A percentile compares a stretch with the other conserved stretches of the same genome.
Conservation (phyloP, 306 rosid species). For the Medicago lupulina region DNA sequence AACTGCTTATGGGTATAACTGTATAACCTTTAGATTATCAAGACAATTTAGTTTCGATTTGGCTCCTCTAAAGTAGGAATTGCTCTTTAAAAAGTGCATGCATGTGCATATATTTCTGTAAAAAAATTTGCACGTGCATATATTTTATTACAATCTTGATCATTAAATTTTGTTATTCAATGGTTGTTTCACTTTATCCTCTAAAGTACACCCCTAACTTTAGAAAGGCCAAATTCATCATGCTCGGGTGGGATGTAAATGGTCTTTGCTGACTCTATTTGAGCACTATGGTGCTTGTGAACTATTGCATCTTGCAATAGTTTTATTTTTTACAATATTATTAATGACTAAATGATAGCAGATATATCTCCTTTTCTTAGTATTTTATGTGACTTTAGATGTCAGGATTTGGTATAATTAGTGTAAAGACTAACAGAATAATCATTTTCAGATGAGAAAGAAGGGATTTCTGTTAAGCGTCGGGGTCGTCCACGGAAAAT, state of each 20-base stretch:
- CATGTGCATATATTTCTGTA: no score
- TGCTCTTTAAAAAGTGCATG: neutral
- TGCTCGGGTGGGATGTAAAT: slow-evolving; percentile 14
- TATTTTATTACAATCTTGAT: no score
- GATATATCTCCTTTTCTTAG: slow-evolving; percentile 2
- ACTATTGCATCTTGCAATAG: neutral
- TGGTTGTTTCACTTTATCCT: slow-evolving; percentile 3
- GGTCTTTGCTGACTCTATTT: slow-evolving; percentile 23
- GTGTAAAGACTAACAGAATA: slow-evolving; percentile 25
- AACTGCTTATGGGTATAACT: slow-evolving; percentile 9
- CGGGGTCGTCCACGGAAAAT: slow-evolving; percentile 94
- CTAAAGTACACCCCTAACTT: neutral
- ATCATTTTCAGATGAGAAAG: slow-evolving; percentile 79
- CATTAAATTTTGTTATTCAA: neutral
- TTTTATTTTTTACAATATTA: slow-evolving; percentile 7
- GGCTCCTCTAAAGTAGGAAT: neutral
- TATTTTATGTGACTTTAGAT: slow-evolving; percentile 17
- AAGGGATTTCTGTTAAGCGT: slow-evolving; percentile 65
- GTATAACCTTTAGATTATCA: slow-evolving; percentile 11
- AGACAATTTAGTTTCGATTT: neutral
- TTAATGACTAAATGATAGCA: slow-evolving; percentile 11
- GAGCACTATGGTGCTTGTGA: slow-evolving; percentile 1
- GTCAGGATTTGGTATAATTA: slow-evolving; percentile 24
- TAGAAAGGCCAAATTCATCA: neutral
- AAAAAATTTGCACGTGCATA: no score